These are phyloP conservation scores for Scenedesmus sp. DNA, from an alignment of 163 green algal genomes.

Conservation along the genomic window DNA sequence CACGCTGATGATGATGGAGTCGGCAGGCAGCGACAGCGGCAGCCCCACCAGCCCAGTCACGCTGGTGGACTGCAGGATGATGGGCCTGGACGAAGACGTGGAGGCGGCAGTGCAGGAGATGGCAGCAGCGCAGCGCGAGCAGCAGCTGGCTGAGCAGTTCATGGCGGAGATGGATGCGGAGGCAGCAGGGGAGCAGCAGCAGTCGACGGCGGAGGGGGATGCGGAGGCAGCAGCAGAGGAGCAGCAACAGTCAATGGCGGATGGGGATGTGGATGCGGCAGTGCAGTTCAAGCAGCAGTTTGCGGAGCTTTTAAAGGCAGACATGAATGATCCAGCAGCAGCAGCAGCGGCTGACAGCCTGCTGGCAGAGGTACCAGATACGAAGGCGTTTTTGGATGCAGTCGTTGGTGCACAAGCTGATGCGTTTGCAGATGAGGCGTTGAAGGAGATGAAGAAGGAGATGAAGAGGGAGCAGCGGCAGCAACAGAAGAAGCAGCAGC, in stretches of 20 bases:
- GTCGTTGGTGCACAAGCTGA: too few species aligned
- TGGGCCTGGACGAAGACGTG: slow-evolving; percentile 19
- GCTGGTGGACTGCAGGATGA: slow-evolving; percentile 51
- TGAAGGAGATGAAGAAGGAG: too few species aligned
- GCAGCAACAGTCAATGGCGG: not conserved
- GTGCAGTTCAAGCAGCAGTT: not conserved
- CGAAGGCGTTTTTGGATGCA: too few species aligned
- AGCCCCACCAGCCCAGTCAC: slow-evolving; percentile 36
- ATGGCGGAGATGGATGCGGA: not conserved
- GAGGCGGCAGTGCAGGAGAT: slow-evolving; percentile 33
- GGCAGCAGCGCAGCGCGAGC: slow-evolving; percentile 17
- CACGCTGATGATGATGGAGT: slow-evolving; percentile 59
- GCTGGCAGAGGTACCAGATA: too few species aligned
- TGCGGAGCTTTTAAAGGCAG: not conserved
- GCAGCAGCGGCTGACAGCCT: not conserved
- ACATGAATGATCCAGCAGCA: not conserved
- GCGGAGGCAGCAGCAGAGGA: not conserved
- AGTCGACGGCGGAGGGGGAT: not conserved
- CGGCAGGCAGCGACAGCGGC: slow-evolving; percentile 49
- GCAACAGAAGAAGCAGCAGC: not conserved
- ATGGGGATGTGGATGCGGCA: too few species aligned
- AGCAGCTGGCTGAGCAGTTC: slow-evolving; percentile 14
- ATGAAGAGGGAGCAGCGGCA: not conserved
- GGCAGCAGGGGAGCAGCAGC: not conserved
- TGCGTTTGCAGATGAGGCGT: too few species aligned